Evolutionary conservation across 2,329 filamentous ascomycete species (phyloP), one percentile per base, ranked within the genome.

Genomic region (Chaetomium globosum): DNA sequence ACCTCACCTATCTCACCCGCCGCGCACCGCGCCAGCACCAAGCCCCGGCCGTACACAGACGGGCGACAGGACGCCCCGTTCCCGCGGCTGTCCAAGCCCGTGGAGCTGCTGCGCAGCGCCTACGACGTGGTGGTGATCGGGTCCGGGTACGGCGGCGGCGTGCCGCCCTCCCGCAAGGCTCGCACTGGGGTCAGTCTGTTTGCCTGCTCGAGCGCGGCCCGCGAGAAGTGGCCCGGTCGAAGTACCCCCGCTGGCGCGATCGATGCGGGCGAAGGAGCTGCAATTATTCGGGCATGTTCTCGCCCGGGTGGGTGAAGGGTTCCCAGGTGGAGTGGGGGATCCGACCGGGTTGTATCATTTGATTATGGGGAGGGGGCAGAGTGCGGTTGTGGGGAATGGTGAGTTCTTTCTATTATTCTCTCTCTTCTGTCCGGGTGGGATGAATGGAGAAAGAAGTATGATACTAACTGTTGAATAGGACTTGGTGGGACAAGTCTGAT

Each of bases 61-160:
- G 66, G 75, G 60, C 49, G 72, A 8, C 10, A 62, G 53, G 19
- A 65, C 23, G 43, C 74, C 46, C 23, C 69, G 23, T 86, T 81
- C 66, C 85, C 84, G 1, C 80, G 85, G 1, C 82, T 88, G 65
- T 85, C 84, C 26, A 82, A 80, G 65, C 81, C 84, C 0, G 80
- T 88, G 13, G 82, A 87, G 71, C 75, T 87, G 30, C 82, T 89
- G 73, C 80, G 82, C 30, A 77, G 78, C 63, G 77, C 77, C 7
- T 90, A 91, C 69, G 88, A 90, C 75, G 84, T 84, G 48, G 82
- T 91, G 12, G 85, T 90, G 33, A 85, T 90, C 64, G 88, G 88
- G 1, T 89, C 87, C 10, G 88, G 88, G 1, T 91, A 90, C 73
- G 88, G 88, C 28, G 87, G 86, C 48, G 85, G 83, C 28, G 84